Evolutionary conservation across 2,329 filamentous ascomycete species (phyloP).

Genomic region (Microcyclosporella mali): DNA sequence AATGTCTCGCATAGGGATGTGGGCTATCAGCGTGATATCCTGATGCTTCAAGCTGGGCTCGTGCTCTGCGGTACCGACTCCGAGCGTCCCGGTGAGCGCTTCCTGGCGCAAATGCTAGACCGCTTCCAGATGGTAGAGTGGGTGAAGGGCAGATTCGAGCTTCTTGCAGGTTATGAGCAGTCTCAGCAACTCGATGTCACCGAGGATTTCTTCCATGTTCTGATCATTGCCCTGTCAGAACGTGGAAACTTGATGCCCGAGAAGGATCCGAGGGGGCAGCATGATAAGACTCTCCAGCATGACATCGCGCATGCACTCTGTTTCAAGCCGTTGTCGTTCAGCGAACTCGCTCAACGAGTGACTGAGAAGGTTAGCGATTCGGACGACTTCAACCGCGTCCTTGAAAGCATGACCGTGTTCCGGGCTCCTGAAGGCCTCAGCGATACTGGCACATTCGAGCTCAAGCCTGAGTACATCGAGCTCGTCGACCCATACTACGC

Average conservation of each 20-base stretch:
- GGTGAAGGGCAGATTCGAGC: conserved; percentile 76
- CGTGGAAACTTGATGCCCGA: conserved; percentile 69
- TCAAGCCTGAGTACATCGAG: conserved; percentile 79
- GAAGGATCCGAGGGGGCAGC: conserved; percentile 60
- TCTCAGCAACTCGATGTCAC: conserved; percentile 83
- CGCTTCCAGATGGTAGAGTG: conserved; percentile 83
- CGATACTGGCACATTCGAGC: conserved; percentile 88
- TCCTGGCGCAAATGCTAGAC: conserved; percentile 84
- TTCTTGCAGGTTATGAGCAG: conserved; percentile 73
- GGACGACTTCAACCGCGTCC: conserved; percentile 76
- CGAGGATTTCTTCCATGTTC: conserved; percentile 89
- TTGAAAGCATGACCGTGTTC: conserved; percentile 84
- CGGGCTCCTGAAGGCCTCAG: conserved; percentile 84
- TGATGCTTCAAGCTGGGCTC: conserved; percentile 83
- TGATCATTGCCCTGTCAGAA: conserved; percentile 87
- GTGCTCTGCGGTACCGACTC: conserved; percentile 77
- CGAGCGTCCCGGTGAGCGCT: conserved; percentile 37
- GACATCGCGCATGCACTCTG: conserved; percentile 92
- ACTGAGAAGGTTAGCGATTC: conserved; percentile 86
- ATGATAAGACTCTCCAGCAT: conserved; percentile 65
- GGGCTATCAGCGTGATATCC: conserved; percentile 89
- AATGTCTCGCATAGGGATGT: conserved; percentile 86
- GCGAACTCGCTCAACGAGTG: conserved; percentile 77
- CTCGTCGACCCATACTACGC: conserved; percentile 92
- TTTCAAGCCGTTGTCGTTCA: conserved; percentile 93